phyloP scores from a whole-genome alignment of 1,139 yeast genomes.

The Pneumocystis murina region DNA sequence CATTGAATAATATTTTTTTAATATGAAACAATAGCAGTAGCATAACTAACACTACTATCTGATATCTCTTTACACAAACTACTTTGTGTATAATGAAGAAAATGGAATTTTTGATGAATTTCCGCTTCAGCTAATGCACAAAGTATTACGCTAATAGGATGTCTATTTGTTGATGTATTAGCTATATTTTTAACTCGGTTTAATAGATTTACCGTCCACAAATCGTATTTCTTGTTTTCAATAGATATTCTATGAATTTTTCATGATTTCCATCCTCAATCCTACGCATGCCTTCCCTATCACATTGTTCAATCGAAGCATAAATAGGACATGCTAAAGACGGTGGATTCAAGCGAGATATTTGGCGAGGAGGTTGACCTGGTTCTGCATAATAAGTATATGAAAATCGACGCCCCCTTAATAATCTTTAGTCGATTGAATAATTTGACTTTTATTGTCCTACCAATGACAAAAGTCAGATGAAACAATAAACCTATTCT shows the following conservation, averaged over 20 bases:
- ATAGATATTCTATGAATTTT: conserved; percentile 55
- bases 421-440: conserved; percentile 32
- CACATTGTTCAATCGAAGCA: conserved; percentile 58
- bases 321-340: conserved; percentile 34
- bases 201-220: conserved; percentile 48
- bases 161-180: conserved; percentile 16
- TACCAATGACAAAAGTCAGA: conserved; percentile 99
- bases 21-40: conserved; percentile 51
- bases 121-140: conserved; percentile 32
- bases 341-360: conserved; percentile 3
- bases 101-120: conserved; percentile 30
- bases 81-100: conserved; percentile 81
- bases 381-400: conserved; percentile 17
- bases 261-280: conserved; percentile 33
- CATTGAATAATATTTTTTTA: neutral
- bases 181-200: no score
- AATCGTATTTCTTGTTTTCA: conserved; percentile 65
- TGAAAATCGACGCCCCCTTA: conserved; percentile 16
- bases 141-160: conserved; percentile 56
- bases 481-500: conserved; percentile 61
- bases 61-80: conserved; percentile 32
- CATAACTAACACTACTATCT: conserved; percentile 83
- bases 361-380: conserved; percentile 11
- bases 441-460: neutral
- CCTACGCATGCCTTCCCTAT: conserved; percentile 46